phyloP scores from a whole-genome alignment of 2,329 filamentous ascomycete genomes.

The Aaosphaeria pasadenensis region DNA sequence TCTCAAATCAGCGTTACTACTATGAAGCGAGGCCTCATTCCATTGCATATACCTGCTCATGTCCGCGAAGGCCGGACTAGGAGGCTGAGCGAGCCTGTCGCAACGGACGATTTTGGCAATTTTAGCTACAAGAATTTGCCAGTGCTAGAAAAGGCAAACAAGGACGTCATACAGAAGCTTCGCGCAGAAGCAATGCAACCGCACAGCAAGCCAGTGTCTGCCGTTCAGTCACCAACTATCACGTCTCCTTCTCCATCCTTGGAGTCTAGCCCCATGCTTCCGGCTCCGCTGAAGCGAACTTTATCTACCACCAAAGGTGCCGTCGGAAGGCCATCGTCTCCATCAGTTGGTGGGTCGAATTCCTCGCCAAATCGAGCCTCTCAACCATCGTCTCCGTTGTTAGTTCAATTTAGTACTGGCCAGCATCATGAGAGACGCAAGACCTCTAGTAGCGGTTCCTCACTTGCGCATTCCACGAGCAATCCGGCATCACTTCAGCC shows the following conservation, averaged over 20 bases:
- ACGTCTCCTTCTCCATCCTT: constrained; percentile 63
- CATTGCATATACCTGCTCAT: constrained; percentile 92
- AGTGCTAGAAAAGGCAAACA: constrained; percentile 96
- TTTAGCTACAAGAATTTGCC: constrained; percentile 98
- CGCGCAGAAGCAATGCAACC: constrained; percentile 83
- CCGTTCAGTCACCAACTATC: constrained; percentile 40
- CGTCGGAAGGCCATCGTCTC: constrained; percentile 71
- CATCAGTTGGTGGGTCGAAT: constrained; percentile 76
- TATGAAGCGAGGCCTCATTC: constrained; percentile 89
- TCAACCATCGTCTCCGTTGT: constrained; percentile 79
- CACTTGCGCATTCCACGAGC: constrained; percentile 74
- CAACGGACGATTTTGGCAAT: constrained; percentile 88
- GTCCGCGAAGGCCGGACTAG: constrained; percentile 87
- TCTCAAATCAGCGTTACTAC: constrained; percentile 78
- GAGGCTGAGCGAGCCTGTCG: constrained; percentile 84
- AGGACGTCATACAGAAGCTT: constrained; percentile 96
- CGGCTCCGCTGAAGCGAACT: constrained; percentile 76
- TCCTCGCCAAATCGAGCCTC: constrained; percentile 87
- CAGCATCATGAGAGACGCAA: constrained; percentile 82
- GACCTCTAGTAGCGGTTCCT: constrained; percentile 85
- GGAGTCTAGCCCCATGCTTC: constrained; percentile 80
- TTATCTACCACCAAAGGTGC: constrained; percentile 77
- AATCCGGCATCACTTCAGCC: constrained; percentile 62
- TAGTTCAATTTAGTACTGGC: constrained; percentile 92
- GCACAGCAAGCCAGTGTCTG: constrained; percentile 50